These are phyloP conservation scores for Alisma plantagoaquatica DNA, from an alignment of 106 monocot genomes.

Conservation along the genomic window DNA sequence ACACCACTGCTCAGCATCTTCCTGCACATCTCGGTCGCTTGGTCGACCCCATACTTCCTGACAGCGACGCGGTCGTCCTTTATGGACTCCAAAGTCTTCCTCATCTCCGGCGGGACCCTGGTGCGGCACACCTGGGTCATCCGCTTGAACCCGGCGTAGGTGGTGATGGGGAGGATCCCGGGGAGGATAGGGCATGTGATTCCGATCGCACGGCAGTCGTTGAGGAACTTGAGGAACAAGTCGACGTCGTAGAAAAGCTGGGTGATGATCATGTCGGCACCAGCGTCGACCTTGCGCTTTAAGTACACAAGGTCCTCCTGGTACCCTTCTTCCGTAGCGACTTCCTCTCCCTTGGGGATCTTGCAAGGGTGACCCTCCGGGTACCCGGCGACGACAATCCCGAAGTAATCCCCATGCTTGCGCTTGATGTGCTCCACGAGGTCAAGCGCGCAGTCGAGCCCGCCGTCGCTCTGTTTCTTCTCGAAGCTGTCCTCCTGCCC, in stretches of 20 bases:
- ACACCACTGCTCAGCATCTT: slow-evolving; percentile 31
- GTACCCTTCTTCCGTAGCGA: slow-evolving; percentile 6
- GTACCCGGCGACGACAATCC: slow-evolving; percentile 53
- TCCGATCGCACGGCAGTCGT: slow-evolving; percentile 42
- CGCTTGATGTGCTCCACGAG: slow-evolving; percentile 38
- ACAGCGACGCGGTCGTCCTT: slow-evolving; percentile 31
- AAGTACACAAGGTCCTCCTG: slow-evolving; percentile 4
- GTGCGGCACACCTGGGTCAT: slow-evolving; percentile 55
- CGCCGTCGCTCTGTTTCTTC: slow-evolving; percentile 9
- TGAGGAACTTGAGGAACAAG: slow-evolving; percentile 36
- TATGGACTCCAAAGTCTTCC: slow-evolving; percentile 26
- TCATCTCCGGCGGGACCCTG: slow-evolving; percentile 32
- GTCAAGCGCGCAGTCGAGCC: slow-evolving; percentile 29
- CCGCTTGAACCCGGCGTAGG: slow-evolving; percentile 32
- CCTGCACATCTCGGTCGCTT: slow-evolving; percentile 40
- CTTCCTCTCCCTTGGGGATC: background rate
- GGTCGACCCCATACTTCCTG: slow-evolving; percentile 31
- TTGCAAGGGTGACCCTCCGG: slow-evolving; percentile 22
- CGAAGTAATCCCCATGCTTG: slow-evolving; percentile 50
- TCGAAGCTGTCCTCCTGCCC: slow-evolving; percentile 7
- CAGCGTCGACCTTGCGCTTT: slow-evolving; percentile 32
- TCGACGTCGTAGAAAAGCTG: slow-evolving; percentile 54
- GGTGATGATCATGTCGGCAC: slow-evolving; percentile 46
- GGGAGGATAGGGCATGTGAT: slow-evolving; percentile 49
- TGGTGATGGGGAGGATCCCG: slow-evolving; percentile 45